These are phyloP conservation scores for Vachellia collinsii DNA, from an alignment of 306 rosid species.

Conservation along the genomic window DNA sequence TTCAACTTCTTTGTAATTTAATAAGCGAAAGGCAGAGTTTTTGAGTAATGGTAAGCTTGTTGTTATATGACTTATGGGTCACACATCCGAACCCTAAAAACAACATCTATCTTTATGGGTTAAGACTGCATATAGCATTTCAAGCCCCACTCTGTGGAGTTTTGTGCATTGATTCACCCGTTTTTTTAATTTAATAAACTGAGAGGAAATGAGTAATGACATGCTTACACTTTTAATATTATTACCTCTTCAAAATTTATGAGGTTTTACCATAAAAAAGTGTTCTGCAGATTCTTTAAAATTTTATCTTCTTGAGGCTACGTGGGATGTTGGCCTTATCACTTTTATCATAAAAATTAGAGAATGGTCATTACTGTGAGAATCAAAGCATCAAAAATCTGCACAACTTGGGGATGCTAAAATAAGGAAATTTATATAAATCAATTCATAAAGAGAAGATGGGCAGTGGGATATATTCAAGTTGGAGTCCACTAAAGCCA, in stretches of 20 bases:
- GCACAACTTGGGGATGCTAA: constrained; percentile 46
- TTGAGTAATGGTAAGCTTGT: too few species aligned
- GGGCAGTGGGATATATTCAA: constrained; percentile 51
- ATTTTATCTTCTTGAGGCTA: constrained; percentile 41
- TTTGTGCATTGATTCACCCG: too few species aligned
- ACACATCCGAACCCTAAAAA: too few species aligned
- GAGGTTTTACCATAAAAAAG: background rate
- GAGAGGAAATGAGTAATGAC: background rate
- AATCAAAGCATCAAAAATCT: constrained; percentile 54
- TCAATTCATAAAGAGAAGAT: constrained; percentile 35
- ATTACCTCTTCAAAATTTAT: background rate
- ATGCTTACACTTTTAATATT: background rate
- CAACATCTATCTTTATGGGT: too few species aligned
- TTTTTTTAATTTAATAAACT: too few species aligned
- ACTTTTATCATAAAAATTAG: constrained; percentile 46
- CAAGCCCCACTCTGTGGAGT: too few species aligned
- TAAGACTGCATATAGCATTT: too few species aligned
- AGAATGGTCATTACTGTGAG: constrained; percentile 38
- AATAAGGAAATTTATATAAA: constrained; percentile 38
- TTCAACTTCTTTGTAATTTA: background rate
- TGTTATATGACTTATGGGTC: too few species aligned
- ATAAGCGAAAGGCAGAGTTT: background rate
- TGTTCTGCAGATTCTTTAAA: background rate
- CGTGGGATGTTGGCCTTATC: constrained; percentile 55
- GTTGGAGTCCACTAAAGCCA: constrained; percentile 56